Conservation (phyloP, 2,329 filamentous ascomycete genomes). For the Talaromyces sp. region DNA sequence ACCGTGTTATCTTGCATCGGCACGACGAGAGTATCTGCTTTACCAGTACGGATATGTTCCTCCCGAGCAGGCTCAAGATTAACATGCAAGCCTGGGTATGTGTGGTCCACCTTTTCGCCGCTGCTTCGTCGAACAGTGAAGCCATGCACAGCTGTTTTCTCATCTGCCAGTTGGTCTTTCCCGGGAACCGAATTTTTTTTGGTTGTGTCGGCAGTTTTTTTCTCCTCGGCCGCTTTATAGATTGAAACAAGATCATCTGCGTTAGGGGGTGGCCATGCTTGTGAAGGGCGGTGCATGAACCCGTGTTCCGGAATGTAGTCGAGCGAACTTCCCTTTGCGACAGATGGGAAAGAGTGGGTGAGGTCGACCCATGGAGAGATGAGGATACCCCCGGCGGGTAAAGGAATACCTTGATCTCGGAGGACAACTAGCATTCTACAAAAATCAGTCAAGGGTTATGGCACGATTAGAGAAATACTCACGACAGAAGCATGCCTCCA, state of each 20-base stretch:
- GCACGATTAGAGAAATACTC: constrained; percentile 12
- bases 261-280: constrained; percentile 88
- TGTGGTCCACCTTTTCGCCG: constrained; percentile 10
- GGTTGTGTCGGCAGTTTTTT: not conserved
- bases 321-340: constrained; percentile 64
- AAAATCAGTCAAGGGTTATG: constrained; percentile 15
- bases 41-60: constrained; percentile 12
- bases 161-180: constrained; percentile 14
- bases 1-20: constrained; percentile 61
- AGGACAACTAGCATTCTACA: constrained; percentile 66
- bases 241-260: constrained; percentile 61
- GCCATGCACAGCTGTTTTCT: constrained; percentile 13
- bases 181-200: not conserved
- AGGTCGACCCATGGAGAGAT: constrained; percentile 96
- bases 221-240: constrained; percentile 33
- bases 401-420: constrained; percentile 73
- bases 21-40: constrained; percentile 53
- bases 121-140: constrained; percentile 10
- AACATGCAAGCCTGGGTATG: constrained; percentile 20
- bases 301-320: constrained; percentile 88
- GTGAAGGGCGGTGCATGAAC: constrained; percentile 84
- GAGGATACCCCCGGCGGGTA: constrained; percentile 84
- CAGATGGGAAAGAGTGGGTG: constrained; percentile 90
- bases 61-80: constrained; percentile 14
- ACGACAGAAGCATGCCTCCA: constrained; percentile 76